Evolutionary conservation across 495 filamentous ascomycete genomes (phyloP), one percentile per base, ranked within the genome.

Genomic region (Aspergillus sclerotioniger): DNA sequence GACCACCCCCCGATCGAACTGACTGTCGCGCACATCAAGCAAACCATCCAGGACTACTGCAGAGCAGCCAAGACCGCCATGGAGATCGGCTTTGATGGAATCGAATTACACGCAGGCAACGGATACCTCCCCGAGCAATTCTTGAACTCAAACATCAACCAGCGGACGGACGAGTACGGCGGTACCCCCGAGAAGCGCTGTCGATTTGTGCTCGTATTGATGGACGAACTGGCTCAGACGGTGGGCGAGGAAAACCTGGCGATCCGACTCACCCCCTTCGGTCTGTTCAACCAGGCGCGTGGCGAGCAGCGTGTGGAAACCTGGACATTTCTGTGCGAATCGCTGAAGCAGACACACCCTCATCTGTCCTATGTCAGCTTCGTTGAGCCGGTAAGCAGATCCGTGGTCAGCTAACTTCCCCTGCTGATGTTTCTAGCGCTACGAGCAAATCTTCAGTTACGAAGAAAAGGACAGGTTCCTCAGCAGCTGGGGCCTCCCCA

Each of bases 101-200:
- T 81, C 12, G 80, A 83, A 57, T 8, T 82, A 1, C 78, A 83
- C 59, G 75, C 72, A 41, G 80, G 71, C 5, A 79, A 82, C 60
- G 80, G 81, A 0, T 81, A 82, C 54, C 68, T 83, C 7, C 65
- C 72, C 2, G 78, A 80, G 53, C 76, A 82, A 60, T 82, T 83
- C 60, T 62, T 76, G 2, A 71, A 69, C 29, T 69, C 70, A 16
- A 76, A 68, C 21, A 70, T 72, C 61, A 82, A 82, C 69, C 70
- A 68, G 61, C 67, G 79, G 6, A 76, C 73, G 1, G 79, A 83
- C 62, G 67, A 58, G 16, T 82, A 76, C 57, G 80, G 79, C 8
- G 79, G 79, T 8, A 69, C 66, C 17, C 62, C 76, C 17, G 76
- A 81, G 65, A 81, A 81, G 54, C 71, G 79, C 12, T 71, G 66